A percentile compares a stretch with the other conserved stretches of the same genome.
Evolutionary conservation across 805 yeast species (phyloP).

Genomic region (Cyberlindnera euphorbiiphila): DNA sequence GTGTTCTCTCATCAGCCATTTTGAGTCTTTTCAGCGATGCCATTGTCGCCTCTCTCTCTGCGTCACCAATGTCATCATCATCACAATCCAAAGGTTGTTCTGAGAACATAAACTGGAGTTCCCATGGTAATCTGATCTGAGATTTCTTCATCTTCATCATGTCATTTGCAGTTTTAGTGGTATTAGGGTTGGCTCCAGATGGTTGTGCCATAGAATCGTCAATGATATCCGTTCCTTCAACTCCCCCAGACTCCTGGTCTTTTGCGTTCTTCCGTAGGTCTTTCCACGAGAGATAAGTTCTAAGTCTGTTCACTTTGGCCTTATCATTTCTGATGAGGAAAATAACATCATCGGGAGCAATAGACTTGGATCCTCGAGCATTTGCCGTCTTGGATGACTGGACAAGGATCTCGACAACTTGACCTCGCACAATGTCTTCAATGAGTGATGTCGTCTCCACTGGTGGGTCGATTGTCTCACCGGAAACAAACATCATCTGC

Average conservation of each 20-base stretch:
- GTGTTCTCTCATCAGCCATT: conserved; percentile 91
- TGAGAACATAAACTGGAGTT: conserved; percentile 84
- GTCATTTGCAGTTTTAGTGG: conserved; percentile 36
- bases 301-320: conserved; percentile 86
- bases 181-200: conserved; percentile 12
- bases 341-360: conserved; percentile 89
- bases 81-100: conserved; percentile 81
- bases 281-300: conserved; percentile 94
- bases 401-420: conserved; percentile 79
- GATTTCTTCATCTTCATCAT: conserved; percentile 65
- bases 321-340: conserved; percentile 88
- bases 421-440: conserved; percentile 93
- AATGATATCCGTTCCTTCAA: conserved; percentile 49
- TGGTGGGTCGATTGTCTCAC: conserved; percentile 94
- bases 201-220: conserved; percentile 33
- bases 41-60: conserved; percentile 81
- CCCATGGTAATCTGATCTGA: conserved; percentile 91
- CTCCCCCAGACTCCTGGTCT: conserved; percentile 61
- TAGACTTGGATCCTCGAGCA: conserved; percentile 74
- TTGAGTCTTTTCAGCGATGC: conserved; percentile 87
- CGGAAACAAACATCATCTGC: conserved; percentile 98
- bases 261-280: conserved; percentile 85
- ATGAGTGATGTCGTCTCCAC: conserved; percentile 86
- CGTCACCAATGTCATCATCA: conserved; percentile 73
- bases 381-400: conserved; percentile 79